Conservation (phyloP, 2,329 filamentous ascomycete genomes). For the Trichoderma atrobrunneum region DNA sequence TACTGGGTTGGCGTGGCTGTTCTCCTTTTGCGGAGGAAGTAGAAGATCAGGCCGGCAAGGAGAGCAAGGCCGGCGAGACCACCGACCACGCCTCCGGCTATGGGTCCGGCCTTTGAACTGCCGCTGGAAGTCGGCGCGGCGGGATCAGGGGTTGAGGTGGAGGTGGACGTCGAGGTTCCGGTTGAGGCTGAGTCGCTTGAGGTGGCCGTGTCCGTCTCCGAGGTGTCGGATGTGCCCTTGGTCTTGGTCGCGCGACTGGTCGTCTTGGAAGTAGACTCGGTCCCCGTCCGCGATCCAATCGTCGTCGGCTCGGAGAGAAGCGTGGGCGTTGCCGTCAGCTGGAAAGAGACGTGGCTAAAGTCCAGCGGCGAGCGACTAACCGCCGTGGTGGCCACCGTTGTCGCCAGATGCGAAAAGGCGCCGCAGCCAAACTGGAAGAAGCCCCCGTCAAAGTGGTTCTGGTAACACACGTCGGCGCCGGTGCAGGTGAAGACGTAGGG, state of each 20-base stretch:
- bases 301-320: constrained; percentile 42
- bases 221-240: background rate
- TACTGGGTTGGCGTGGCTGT: constrained; percentile 29
- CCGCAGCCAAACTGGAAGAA: constrained; percentile 59
- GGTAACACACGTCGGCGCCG: constrained; percentile 53
- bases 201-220: constrained; percentile 9
- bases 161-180: constrained; percentile 10
- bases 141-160: constrained; percentile 24
- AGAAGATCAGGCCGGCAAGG: constrained; percentile 42
- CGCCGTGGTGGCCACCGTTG: constrained; percentile 47
- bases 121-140: constrained; percentile 31
- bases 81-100: constrained; percentile 54
- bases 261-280: background rate
- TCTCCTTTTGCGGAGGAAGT: constrained; percentile 43
- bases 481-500: constrained; percentile 57
- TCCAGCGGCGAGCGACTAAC: constrained; percentile 37
- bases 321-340: constrained; percentile 40
- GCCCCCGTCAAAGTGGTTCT: constrained; percentile 53
- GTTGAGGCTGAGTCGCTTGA: constrained; percentile 11
- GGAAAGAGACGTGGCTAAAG: constrained; percentile 40
- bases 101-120: constrained; percentile 43
- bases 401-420: constrained; percentile 44
- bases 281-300: constrained; percentile 30
- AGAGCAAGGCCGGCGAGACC: constrained; percentile 47
- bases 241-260: background rate